Conservation (phyloP, 495 filamentous ascomycete genomes). For the Saxophila tyrrhenica region DNA sequence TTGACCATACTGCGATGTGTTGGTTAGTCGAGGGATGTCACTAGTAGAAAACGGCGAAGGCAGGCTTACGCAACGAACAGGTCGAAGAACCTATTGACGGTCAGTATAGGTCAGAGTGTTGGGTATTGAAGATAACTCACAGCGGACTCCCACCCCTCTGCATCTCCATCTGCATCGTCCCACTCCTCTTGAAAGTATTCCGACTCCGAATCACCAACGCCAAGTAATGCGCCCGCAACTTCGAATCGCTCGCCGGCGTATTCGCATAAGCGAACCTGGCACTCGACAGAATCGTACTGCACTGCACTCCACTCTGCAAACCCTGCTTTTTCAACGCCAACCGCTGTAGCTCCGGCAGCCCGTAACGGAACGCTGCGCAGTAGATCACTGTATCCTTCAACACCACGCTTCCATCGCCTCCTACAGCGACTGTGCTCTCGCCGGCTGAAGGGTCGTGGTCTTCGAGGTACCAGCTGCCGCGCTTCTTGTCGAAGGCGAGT, state of each 20-base stretch:
- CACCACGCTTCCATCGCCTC: slow-evolving; percentile 47
- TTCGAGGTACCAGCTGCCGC: slow-evolving; percentile 30
- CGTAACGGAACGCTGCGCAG: slow-evolving; percentile 73
- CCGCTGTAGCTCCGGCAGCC: slow-evolving; percentile 68
- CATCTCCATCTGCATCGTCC: slow-evolving; percentile 97
- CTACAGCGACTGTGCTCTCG: slow-evolving; percentile 25
- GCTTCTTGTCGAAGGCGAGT: slow-evolving; percentile 31
- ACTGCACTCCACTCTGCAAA: slow-evolving; percentile 64
- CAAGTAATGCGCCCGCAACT: slow-evolving; percentile 81
- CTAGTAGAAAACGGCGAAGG: neutral
- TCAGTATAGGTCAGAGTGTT: too few species aligned
- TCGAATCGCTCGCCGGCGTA: slow-evolving; percentile 79
- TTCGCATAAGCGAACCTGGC: slow-evolving; percentile 81
- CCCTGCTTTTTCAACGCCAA: slow-evolving; percentile 79
- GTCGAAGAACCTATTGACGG: too few species aligned
- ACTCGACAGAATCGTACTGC: slow-evolving; percentile 69
- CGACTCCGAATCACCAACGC: slow-evolving; percentile 80
- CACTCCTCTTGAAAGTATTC: slow-evolving; percentile 80
- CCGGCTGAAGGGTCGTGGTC: slow-evolving; percentile 2
- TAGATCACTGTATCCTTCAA: slow-evolving; percentile 85
- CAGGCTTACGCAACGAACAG: slow-evolving; percentile 62
- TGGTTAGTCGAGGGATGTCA: too few species aligned
- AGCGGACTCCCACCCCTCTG: slow-evolving; percentile 62
- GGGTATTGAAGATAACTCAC: too few species aligned
- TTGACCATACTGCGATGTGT: slow-evolving; percentile 1